Evolutionary conservation across 2,329 filamentous ascomycete genomes (phyloP).

Genomic region (Trichoderma sp.): DNA sequence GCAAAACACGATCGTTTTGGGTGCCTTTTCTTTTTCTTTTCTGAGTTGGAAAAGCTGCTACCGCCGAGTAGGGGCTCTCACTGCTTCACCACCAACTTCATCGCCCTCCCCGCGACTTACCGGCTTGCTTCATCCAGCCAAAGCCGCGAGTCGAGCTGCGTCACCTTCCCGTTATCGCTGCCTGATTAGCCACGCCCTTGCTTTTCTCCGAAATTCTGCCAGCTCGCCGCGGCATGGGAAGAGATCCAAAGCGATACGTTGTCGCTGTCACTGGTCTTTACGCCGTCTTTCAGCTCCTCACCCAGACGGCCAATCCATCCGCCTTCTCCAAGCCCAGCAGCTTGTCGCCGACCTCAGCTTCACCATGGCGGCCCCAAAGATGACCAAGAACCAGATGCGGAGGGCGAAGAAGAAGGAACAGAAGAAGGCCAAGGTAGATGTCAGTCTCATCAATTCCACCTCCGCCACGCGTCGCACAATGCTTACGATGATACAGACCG

Average conservation of each 20-base stretch:
- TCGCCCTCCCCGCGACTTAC: background rate
- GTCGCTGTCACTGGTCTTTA: slow-evolving; percentile 35
- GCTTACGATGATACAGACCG: background rate
- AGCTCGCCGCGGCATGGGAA: slow-evolving; percentile 31
- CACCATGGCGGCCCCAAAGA: slow-evolving; percentile 66
- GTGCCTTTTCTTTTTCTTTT: background rate
- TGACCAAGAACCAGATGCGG: slow-evolving; percentile 91
- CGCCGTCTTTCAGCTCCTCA: slow-evolving; percentile 39
- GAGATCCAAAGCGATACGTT: slow-evolving; percentile 40
- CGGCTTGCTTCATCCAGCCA: background rate
- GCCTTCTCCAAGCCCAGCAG: slow-evolving; percentile 29
- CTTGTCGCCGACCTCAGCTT: slow-evolving; percentile 27
- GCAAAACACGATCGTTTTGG: background rate
- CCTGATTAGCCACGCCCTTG: background rate
- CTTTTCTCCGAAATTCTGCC: background rate
- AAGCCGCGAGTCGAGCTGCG: background rate
- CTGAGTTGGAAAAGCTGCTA: background rate
- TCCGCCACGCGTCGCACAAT: background rate
- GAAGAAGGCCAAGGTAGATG: slow-evolving; percentile 65
- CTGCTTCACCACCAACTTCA: background rate
- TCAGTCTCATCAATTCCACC: slow-evolving; percentile 27
- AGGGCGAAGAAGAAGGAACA: slow-evolving; percentile 93
- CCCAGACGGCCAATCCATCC: slow-evolving; percentile 34
- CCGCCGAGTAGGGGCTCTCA: slow-evolving; percentile 2
- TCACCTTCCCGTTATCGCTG: background rate